Evolutionary conservation across 208 protist genomes (phyloP), one percentile per base, ranked within the genome.

Genomic region (Novymonas esmeraldas): DNA sequence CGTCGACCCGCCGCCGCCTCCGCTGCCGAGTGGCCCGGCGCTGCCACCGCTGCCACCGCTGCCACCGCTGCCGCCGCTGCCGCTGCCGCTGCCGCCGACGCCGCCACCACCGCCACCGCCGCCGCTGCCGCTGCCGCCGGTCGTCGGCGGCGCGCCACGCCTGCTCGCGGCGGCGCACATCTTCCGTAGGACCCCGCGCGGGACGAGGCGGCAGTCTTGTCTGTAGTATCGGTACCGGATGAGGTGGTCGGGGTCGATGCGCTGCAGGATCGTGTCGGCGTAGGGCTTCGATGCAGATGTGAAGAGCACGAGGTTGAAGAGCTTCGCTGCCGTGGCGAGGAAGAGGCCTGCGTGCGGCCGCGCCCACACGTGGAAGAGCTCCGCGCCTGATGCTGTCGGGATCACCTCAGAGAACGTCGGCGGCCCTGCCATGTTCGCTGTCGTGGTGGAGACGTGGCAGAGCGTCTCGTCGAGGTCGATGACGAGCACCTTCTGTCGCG

Each of bases 381-480:
- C 87, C 36, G 85, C 87, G 10, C 91, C 91, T 0, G 79, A 76
- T 5, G 85, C 73, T 16, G 84, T 96, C 31, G 91, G 88, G 55
- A 96, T 89, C 6, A 94, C 91, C 80, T 96, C 87, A 9, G 88
- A 94, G 78, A 94, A 96, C 28, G 85, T 87, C 39, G 87, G 91
- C 5, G 88, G 84, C 2, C 70, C 71, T 6, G 70, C 55, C 73
- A 85, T 92, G 70, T 82, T 78, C 26, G 70, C 75, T 16, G 81
- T 81, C 42, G 74, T 83, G 4, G 91, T 96, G 22, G 91, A 87
- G 26, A 89, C 88, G 71, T 92, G 83, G 42, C 86, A 93, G 41
- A 96, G 84, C n/a, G 91, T 96, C 58, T 96, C 91, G 54, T 96
- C 91, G 16, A 96, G 79, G 68, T 96, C 91, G 36, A 96, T 79